Conservation (phyloP, 1,284 basidiomycete genomes). For the Heimioporus retisporus region DNA sequence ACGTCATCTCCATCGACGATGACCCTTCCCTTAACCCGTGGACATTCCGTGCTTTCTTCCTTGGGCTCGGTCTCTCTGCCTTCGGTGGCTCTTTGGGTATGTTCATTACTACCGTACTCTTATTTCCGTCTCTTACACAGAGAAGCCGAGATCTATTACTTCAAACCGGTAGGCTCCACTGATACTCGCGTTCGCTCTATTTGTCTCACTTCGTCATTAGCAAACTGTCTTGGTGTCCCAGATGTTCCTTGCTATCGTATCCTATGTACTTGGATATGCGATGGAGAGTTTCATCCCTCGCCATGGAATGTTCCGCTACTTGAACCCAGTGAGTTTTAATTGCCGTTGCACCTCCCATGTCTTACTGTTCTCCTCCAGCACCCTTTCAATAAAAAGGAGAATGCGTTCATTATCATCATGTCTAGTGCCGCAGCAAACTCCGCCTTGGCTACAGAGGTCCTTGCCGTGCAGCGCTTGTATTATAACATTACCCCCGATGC, state of each 20-base stretch:
- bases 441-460: constrained; percentile 73
- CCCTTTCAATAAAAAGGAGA: constrained; percentile 60
- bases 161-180: constrained; percentile 55
- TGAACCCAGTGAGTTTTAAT: constrained; percentile 61
- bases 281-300: constrained; percentile 60
- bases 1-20: constrained; percentile 64
- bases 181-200: too few species aligned
- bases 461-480: constrained; percentile 67
- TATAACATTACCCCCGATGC: constrained; percentile 68
- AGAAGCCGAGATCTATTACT: constrained; percentile 67
- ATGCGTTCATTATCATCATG: constrained; percentile 76
- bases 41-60: constrained; percentile 67
- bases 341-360: neutral
- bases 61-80: constrained; percentile 69
- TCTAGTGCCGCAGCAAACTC: constrained; percentile 71
- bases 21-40: constrained; percentile 66
- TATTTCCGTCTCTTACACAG: neutral
- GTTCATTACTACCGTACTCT: neutral
- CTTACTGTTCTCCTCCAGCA: constrained; percentile 43
- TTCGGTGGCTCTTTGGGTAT: constrained; percentile 55
- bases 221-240: constrained; percentile 63
- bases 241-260: constrained; percentile 61
- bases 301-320: constrained; percentile 57
- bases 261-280: constrained; percentile 52
- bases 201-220: constrained; percentile 22